Conservation (phyloP, 805 yeast species). For the Metschnikowia henanensis region DNA sequence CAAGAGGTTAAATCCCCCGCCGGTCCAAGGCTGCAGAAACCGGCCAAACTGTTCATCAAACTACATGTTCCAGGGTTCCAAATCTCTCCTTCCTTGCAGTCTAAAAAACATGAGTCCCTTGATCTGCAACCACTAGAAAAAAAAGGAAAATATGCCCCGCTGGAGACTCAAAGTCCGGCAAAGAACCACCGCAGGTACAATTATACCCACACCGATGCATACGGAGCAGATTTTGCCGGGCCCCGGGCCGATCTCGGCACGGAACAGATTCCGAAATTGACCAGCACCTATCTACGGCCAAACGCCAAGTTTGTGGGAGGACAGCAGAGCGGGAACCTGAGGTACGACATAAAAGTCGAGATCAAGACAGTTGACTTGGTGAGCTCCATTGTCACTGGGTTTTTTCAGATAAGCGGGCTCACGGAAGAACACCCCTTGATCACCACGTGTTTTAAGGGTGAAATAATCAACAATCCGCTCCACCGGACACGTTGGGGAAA, state of each 20-base stretch:
- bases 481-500: slow-evolving; percentile 26
- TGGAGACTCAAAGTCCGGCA: not conserved
- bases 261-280: slow-evolving; percentile 25
- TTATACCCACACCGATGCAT: slow-evolving; percentile 11
- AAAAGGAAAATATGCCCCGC: too few species aligned
- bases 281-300: slow-evolving; percentile 52
- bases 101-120: too few species aligned
- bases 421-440: slow-evolving; percentile 62
- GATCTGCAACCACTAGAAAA: not conserved
- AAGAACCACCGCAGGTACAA: not conserved
- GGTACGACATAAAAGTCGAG: slow-evolving; percentile 68
- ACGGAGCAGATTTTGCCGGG: slow-evolving; percentile 12
- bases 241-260: slow-evolving; percentile 10
- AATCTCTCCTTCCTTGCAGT: not conserved
- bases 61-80: slow-evolving; percentile 9
- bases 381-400: slow-evolving; percentile 48
- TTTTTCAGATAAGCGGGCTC: slow-evolving; percentile 62
- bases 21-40: not conserved
- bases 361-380: slow-evolving; percentile 65
- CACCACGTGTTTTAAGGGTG: slow-evolving; percentile 73
- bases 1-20: slow-evolving; percentile 1
- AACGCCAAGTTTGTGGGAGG: slow-evolving; percentile 64
- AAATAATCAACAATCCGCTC: slow-evolving; percentile 56
- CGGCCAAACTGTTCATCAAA: not conserved
- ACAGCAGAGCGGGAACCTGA: slow-evolving; percentile 66